Conservation (phyloP, 176 grass and related monocot species). For the Phyllostachys edulis region DNA sequence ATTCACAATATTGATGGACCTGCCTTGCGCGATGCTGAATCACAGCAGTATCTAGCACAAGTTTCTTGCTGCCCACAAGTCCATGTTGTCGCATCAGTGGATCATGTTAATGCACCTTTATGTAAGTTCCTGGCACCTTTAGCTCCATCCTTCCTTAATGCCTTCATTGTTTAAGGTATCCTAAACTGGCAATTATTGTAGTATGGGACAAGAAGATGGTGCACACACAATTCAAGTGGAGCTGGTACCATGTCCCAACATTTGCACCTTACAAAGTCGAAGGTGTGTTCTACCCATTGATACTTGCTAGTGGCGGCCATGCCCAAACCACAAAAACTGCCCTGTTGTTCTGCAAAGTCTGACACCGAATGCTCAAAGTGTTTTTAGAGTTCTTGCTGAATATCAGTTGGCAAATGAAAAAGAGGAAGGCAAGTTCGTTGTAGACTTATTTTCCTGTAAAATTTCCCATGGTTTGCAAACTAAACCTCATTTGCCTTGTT, state of each 20-base stretch:
- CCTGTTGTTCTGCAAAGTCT: slow-evolving; percentile 77
- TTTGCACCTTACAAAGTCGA: slow-evolving; percentile 85
- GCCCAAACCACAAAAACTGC: slow-evolving; percentile 90
- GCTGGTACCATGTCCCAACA: slow-evolving; percentile 85
- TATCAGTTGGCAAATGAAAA: slow-evolving; percentile 84
- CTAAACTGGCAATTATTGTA: slow-evolving; percentile 38
- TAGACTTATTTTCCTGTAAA: background rate
- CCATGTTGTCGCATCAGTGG: slow-evolving; percentile 67
- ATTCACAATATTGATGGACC: slow-evolving; percentile 95
- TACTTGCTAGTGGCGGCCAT: slow-evolving; percentile 72
- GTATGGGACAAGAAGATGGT: slow-evolving; percentile 99
- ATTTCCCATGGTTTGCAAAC: background rate
- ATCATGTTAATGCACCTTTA: slow-evolving; percentile 89
- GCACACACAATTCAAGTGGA: slow-evolving; percentile 81
- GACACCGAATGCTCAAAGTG: slow-evolving; percentile 94
- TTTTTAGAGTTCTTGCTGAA: slow-evolving; percentile 91
- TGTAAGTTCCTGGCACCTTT: slow-evolving; percentile 58
- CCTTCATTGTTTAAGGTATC: slow-evolving; percentile 26
- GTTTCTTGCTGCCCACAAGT: slow-evolving; percentile 75
- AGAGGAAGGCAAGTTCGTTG: slow-evolving; percentile 68
- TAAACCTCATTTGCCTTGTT: slow-evolving; percentile 25
- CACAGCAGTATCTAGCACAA: slow-evolving; percentile 78
- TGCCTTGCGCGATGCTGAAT: slow-evolving; percentile 74
- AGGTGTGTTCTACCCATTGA: slow-evolving; percentile 76
- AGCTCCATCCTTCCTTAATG: background rate